These are phyloP conservation scores for Coemansia sp. DNA, from an alignment of 192 early-diverging fungal genomes.

Conservation along the genomic window DNA sequence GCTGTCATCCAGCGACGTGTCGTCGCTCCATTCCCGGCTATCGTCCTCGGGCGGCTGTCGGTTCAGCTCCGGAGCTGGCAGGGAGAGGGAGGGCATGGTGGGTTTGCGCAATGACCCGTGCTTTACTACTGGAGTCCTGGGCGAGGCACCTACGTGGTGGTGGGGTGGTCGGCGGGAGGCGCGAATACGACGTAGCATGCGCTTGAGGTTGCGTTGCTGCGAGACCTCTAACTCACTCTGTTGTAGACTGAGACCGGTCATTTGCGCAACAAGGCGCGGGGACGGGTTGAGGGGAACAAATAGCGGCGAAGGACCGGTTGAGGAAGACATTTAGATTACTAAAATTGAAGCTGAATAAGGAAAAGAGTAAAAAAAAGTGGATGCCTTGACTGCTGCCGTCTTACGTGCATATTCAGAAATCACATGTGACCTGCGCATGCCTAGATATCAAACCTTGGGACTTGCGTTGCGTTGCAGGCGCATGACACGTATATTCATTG, in stretches of 20 bases:
- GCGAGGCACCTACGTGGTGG: constrained; percentile 9
- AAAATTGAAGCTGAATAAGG: neutral
- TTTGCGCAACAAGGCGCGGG: constrained; percentile 39
- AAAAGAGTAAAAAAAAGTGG: neutral
- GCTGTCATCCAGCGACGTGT: constrained; percentile 9
- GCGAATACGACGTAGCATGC: constrained; percentile 40
- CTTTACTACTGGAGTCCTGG: neutral
- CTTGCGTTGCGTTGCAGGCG: neutral
- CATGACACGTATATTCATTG: neutral
- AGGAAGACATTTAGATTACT: constrained; percentile 9
- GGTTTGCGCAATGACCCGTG: neutral
- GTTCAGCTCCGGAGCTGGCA: constrained; percentile 13
- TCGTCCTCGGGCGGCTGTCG: neutral
- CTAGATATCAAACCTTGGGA: neutral
- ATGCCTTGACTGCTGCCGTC: too few relatives aligned
- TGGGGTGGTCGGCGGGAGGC: constrained; percentile 12
- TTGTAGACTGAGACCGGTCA: constrained; percentile 42
- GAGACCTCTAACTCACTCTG: constrained; percentile 45
- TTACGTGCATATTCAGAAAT: neutral
- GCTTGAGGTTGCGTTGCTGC: constrained; percentile 46
- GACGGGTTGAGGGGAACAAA: constrained; percentile 40
- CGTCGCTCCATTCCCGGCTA: constrained; percentile 20
- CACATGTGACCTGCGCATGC: neutral
- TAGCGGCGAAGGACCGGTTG: constrained; percentile 34
- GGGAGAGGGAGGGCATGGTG: constrained; percentile 4